Base-by-base conservation (phyloP, 768 basidiomycete genomes). In the Boletus barrowsii region DNA sequence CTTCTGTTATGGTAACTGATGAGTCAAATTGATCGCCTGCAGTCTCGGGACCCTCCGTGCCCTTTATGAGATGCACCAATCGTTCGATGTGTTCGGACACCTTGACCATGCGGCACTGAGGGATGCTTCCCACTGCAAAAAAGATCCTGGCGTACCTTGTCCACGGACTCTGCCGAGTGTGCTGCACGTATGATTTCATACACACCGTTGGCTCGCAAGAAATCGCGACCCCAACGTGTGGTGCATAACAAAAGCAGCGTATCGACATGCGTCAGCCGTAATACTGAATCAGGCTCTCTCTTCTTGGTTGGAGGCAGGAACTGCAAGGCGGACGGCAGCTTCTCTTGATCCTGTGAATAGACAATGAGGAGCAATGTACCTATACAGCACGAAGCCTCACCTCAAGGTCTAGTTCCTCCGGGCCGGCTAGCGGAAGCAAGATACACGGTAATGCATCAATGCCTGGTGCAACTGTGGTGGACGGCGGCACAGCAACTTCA, bases 321-420 rank as follows among this genome's bases (percentile, higher is more conserved):
- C 68, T 99, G 97, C 11, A 98, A 76, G 0, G 87, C 81, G 13
- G 83, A 74, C 0, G 88, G 93, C 0, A 99, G 79, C 41, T 83
- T 84, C 60, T 99, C 97, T 75, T 93, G 89, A 40, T 92, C 91
- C 88, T 96, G 63, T 30, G 49, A 24, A 46, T 15, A n/a, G 3
- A n/a, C 4, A 9, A 48, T 56, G 37, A 51, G 49, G 37, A 32
- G 39, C 5, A 48, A 44, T 58, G 20, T 18, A 3, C 26, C 5
- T 7, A 24, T 11, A 6, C 7, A 24, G 20, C n/a, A 26, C 26
- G 18, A 20, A 43, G 22, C 51, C 76, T 49, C 60, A 91, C 92
- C 57, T 98, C 95, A 1, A 96, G 77, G 53, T 97, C 94, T 55
- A 91, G 86, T 71, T 98, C 97, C 70, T 98, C 97, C 1, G 93